These are phyloP conservation scores for Fusarium nematophilum DNA, from an alignment of 2,329 filamentous ascomycete species.

Conservation along the genomic window DNA sequence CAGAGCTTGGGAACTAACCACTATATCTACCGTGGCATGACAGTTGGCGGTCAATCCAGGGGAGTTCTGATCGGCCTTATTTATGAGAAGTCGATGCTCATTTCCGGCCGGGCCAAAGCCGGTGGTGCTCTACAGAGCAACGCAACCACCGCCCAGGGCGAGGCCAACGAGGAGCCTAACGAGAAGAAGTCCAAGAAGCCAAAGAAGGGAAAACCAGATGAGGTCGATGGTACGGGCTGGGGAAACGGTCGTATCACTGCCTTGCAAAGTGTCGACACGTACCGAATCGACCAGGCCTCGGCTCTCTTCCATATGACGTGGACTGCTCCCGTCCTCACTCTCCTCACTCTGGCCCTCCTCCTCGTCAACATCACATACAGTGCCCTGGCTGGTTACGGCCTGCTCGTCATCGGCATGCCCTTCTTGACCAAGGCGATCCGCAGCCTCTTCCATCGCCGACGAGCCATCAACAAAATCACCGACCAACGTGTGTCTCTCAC, in stretches of 20 bases:
- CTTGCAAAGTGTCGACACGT: slow-evolving; percentile 94
- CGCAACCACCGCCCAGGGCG: slow-evolving; percentile 57
- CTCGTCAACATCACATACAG: slow-evolving; percentile 91
- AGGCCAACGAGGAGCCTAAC: slow-evolving; percentile 49
- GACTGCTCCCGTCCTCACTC: slow-evolving; percentile 82
- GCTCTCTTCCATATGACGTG: slow-evolving; percentile 93
- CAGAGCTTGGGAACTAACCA: slow-evolving; percentile 88
- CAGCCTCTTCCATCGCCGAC: slow-evolving; percentile 78
- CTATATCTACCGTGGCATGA: slow-evolving; percentile 93
- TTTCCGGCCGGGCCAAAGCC: slow-evolving; percentile 88
- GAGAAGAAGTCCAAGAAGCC: slow-evolving; percentile 53
- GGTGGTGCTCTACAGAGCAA: slow-evolving; percentile 66
- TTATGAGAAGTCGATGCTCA: slow-evolving; percentile 91
- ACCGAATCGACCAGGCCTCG: slow-evolving; percentile 88
- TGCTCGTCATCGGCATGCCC: slow-evolving; percentile 83
- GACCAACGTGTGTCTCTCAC: slow-evolving; percentile 92
- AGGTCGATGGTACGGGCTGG: slow-evolving; percentile 81
- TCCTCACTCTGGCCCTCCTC: slow-evolving; percentile 83
- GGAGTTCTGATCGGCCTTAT: slow-evolving; percentile 86
- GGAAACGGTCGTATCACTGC: slow-evolving; percentile 92
- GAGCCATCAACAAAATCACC: slow-evolving; percentile 90
- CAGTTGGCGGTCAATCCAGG: slow-evolving; percentile 85
- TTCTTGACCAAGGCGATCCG: slow-evolving; percentile 82
- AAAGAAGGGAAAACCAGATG: slow-evolving; percentile 55
- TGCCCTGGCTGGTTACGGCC: slow-evolving; percentile 85